These are phyloP conservation scores for Spathaspora girioi DNA, from an alignment of 805 yeast species.

Conservation along the genomic window DNA sequence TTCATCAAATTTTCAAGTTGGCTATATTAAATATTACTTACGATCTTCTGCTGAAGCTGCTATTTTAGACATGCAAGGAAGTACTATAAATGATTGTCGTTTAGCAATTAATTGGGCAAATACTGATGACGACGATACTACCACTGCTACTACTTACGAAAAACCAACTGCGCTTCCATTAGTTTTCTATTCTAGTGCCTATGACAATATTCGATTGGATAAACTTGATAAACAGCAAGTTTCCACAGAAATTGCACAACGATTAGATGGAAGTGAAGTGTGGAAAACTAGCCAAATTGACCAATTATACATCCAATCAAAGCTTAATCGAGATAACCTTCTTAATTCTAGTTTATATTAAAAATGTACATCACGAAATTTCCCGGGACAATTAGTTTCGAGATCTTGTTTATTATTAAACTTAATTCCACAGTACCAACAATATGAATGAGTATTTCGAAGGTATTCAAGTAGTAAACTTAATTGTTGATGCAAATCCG, in stretches of 20 bases:
- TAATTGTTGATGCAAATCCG: slow-evolving; percentile 20
- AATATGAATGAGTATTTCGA: slow-evolving; percentile 38
- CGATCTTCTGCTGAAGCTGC: slow-evolving; percentile 38
- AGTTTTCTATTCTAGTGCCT: slow-evolving; percentile 13
- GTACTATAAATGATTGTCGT: slow-evolving; percentile 24
- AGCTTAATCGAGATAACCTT: slow-evolving; percentile 10
- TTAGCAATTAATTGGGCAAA: slow-evolving; percentile 31
- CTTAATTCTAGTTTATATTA: slow-evolving; percentile 6
- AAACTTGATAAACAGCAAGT: slow-evolving; percentile 9
- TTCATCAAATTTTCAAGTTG: slow-evolving; percentile 17
- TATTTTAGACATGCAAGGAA: slow-evolving; percentile 28
- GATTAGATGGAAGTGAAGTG: slow-evolving; percentile 12
- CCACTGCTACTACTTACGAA: slow-evolving; percentile 7
- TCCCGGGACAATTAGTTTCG: slow-evolving; percentile 47
- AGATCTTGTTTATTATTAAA: slow-evolving; percentile 38
- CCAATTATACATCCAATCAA: slow-evolving; percentile 12
- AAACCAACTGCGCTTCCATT: slow-evolving; percentile 16
- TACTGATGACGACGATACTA: slow-evolving; percentile 1
- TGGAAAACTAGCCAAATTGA: slow-evolving; percentile 15
- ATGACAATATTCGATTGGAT: slow-evolving; percentile 17
- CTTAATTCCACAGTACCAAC: slow-evolving; percentile 48
- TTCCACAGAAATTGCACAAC: slow-evolving; percentile 3
- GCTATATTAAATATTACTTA: slow-evolving; percentile 22
- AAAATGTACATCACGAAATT: slow-evolving; percentile 40
- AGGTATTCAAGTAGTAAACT: slow-evolving; percentile 36